Evolutionary conservation across 768 basidiomycete species (phyloP), one percentile per base, ranked within the genome.

Genomic region (Kondoa malvinella): DNA sequence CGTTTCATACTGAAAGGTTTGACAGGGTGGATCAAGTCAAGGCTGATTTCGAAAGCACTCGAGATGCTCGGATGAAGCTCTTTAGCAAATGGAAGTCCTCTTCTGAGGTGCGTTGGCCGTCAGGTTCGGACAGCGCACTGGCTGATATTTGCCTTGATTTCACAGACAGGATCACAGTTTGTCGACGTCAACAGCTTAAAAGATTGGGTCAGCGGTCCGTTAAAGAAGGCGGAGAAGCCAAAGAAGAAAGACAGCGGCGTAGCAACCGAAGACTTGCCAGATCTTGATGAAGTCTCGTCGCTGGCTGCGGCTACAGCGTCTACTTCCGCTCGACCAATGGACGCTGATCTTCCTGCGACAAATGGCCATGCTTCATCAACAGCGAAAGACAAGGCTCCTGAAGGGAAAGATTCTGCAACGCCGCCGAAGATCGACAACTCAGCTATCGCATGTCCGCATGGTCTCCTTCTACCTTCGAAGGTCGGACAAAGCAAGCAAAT

Each of bases 401-500:
- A 72, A 21, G 21, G 8, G 40, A 21, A 50, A 50, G 21, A 50
- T 50, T 8, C 80, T 34, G 77, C 77, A 21, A 75, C 78, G 17
- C 71, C 76, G 27, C 69, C 59, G 73, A 72, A 40, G 15, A 3
- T 74, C 73, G 69, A 76, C 21, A 79, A 80, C 56, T 71, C 77
- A 4, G 82, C 83, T 33, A 81, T 89, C 27, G 66, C 83, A 4
- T 92, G 89, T 70, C 71, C 71, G 25, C 89, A 92, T 74, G 81
- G 81, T 2, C 75, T 72, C 26, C 79, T 89, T 40, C 81, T 88
- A 76, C 87, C 87, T 14, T 72, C 71, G 27, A 85, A 83, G 74
- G 81, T 82, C 2, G 72, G 74, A 57, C 77, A 82, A 70, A 86
- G 90, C 83, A 90, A 89, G 73, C 81, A 85, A 62, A 81, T 92